Conservation (phyloP, 495 filamentous ascomycete species). For the Glonium stellatum region DNA sequence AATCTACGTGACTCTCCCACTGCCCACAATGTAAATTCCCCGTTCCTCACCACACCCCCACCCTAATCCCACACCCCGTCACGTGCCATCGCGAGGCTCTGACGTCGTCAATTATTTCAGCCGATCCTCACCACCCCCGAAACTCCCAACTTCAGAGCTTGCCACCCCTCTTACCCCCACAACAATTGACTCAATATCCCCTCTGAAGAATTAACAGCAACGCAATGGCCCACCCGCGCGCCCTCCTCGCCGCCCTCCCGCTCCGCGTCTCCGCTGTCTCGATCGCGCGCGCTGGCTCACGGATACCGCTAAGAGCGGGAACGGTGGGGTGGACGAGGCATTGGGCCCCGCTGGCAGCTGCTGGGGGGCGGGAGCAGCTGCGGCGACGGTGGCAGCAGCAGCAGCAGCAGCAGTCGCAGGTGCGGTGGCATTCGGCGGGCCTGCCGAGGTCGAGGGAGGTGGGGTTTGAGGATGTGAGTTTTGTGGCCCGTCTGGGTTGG, state of each 20-base stretch:
- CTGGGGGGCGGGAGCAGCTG: no score
- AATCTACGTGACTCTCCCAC: no score
- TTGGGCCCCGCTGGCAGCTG: no score
- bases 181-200: background rate
- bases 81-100: background rate
- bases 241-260: conserved; percentile 2
- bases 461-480: conserved; percentile 20
- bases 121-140: background rate
- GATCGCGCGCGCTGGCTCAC: no score
- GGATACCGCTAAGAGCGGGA: no score
- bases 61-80: background rate
- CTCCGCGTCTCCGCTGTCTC: background rate
- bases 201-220: no score
- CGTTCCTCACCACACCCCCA: no score
- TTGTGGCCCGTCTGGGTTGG: no score
- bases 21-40: no score
- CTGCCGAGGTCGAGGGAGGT: conserved; percentile 9
- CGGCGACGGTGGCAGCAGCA: background rate
- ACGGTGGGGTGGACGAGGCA: no score
- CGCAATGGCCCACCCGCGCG: conserved; percentile 17
- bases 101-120: conserved; percentile 7
- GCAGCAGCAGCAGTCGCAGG: background rate
- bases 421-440: conserved; percentile 15
- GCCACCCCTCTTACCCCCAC: background rate
- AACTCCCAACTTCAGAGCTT: background rate